phyloP scores from a whole-genome alignment of 2,329 filamentous ascomycete genomes.

The Fusarium hostae region DNA sequence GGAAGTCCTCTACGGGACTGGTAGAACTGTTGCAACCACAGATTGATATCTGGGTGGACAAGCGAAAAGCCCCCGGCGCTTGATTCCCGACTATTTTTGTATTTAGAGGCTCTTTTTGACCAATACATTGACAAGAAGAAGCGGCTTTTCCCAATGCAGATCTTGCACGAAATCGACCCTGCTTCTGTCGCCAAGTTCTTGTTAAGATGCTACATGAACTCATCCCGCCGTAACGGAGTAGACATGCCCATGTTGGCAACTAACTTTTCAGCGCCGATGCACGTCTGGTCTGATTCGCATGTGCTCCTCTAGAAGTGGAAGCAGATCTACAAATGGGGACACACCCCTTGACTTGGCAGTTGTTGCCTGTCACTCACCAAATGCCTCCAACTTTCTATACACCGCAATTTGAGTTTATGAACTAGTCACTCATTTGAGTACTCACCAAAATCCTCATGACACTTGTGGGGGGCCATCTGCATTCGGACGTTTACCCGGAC shows the following conservation, averaged over 20 bases:
- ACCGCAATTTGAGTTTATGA: constrained; percentile 16
- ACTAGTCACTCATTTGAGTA: neutral
- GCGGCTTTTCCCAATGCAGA: constrained; percentile 23
- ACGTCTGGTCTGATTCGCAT: constrained; percentile 33
- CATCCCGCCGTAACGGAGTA: constrained; percentile 1
- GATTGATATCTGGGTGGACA: constrained; percentile 3
- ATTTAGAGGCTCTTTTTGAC: constrained; percentile 6
- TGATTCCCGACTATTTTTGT: constrained; percentile 36
- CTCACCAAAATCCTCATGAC: neutral
- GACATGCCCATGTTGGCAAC: constrained; percentile 25
- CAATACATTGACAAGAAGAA: constrained; percentile 23
- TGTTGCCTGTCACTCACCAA: constrained; percentile 8
- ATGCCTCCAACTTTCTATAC: constrained; percentile 10
- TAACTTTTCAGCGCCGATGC: constrained; percentile 29
- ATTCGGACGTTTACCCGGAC: constrained; percentile 13
- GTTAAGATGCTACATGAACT: constrained; percentile 25
- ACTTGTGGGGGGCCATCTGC: neutral
- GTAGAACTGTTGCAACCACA: constrained; percentile 26
- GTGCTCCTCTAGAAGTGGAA: constrained; percentile 15
- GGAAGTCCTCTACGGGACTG: constrained; percentile 11
- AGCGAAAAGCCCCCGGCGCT: constrained; percentile 25
- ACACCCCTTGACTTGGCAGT: constrained; percentile 4
- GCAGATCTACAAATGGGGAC: constrained; percentile 32
- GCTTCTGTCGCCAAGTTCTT: constrained; percentile 23
- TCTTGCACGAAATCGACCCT: constrained; percentile 4